A percentile compares a stretch with the other conserved stretches of the same genome.
Evolutionary conservation across 768 basidiomycete species (phyloP).

Genomic region (Hydnomerulius pinastri): DNA sequence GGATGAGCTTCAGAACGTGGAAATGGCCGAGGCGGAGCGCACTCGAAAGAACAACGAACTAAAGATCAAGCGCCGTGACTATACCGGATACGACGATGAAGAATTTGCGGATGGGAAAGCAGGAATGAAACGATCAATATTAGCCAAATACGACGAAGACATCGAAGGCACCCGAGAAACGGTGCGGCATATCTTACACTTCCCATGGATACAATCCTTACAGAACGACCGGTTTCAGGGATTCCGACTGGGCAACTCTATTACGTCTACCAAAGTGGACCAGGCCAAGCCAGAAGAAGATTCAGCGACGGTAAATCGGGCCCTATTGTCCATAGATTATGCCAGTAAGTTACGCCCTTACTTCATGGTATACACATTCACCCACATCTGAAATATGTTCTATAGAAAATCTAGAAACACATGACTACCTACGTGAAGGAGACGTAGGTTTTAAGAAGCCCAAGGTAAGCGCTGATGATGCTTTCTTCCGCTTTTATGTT

Average conservation of each 20-base stretch:
- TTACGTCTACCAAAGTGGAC: constrained; percentile 37
- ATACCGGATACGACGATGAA: constrained; percentile 96
- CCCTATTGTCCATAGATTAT: constrained; percentile 85
- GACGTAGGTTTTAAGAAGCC: constrained; percentile 95
- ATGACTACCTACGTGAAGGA: constrained; percentile 91
- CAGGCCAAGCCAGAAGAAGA: constrained; percentile 50
- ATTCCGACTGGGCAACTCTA: constrained; percentile 79
- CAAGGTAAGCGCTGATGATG: constrained; percentile 76
- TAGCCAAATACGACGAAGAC: constrained; percentile 94
- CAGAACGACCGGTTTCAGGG: constrained; percentile 48
- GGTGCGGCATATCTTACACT: constrained; percentile 41
- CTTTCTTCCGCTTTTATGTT: not conserved
- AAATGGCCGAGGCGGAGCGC: constrained; percentile 88
- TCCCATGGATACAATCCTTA: not conserved
- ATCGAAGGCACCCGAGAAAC: constrained; percentile 73
- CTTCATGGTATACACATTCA: not conserved
- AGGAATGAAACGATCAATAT: constrained; percentile 79
- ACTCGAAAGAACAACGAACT: constrained; percentile 77
- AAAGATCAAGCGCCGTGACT: constrained; percentile 87
- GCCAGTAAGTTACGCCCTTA: constrained; percentile 58
- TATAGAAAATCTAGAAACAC: constrained; percentile 78
- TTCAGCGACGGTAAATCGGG: constrained; percentile 70
- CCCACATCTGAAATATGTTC: constrained; percentile 17
- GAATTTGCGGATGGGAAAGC: constrained; percentile 78
- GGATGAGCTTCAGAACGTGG: constrained; percentile 96